Base-by-base conservation (phyloP, 2,329 filamentous ascomycete genomes). In the Colletotrichum lupini region DNA sequence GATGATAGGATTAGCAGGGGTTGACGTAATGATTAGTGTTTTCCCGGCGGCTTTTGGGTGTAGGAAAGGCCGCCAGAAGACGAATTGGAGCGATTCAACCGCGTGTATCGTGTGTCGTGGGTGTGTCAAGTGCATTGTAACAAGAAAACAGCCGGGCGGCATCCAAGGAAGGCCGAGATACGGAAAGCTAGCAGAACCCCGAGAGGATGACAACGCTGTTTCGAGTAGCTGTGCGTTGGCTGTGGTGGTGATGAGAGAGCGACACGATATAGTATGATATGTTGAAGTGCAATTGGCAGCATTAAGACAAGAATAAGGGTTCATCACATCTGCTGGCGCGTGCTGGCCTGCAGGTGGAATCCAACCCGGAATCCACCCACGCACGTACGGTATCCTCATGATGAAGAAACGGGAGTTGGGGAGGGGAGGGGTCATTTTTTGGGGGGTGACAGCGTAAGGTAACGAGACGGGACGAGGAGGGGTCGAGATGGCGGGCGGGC, bases 291-390 rank as follows among this genome's bases (percentile, higher is more conserved):
- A 30, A 62, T 68, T 69, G 58, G 65, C 42, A 53, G 37, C 26
- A 69, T 19, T 32, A 42, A 57, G 46, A 63, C 70, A 65, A 64
- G 24, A 69, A 56, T 64, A 65, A 70, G 70, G 70, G 70, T 73
- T 73, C 70, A 65, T 73, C 70, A 73, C 59, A 73, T 65, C 70
- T 65, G 60, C 67, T 73, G 67, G 67, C 67, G 70, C 56, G 70
- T 73, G 70, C 69, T 69, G 67, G 69, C 59, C 60, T 72, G 69
- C 69, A 72, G 66, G 69, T 69, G 66, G 69, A 68, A 72, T 72
- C 59, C 46, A 55, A 28, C 16, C 12, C 26, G 53, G 53, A 70
- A 70, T 65, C 67, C 66, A 73, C 67, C 56, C 66, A 70, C 70
- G 60, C 70, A 70, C 32, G 66, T 73, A 49, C 42, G 19, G 42